Conservation (phyloP, 768 basidiomycete genomes). For the Kockovaella imperatae region DNA sequence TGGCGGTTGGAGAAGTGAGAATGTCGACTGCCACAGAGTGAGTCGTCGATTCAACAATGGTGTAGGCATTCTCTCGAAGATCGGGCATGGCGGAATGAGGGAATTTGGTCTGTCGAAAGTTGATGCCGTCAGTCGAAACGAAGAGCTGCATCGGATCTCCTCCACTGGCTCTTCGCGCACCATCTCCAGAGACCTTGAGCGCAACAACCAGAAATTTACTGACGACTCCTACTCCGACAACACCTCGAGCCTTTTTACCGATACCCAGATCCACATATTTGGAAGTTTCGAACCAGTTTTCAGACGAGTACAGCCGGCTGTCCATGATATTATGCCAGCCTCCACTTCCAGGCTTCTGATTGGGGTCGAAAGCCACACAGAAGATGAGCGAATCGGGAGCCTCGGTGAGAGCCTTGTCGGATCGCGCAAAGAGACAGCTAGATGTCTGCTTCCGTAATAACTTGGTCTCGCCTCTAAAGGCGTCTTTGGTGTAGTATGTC, state of each 20-base stretch:
- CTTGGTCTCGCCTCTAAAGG: slow-evolving; percentile 58
- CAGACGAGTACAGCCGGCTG: slow-evolving; percentile 65
- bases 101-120: slow-evolving; percentile 84
- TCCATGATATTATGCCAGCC: slow-evolving; percentile 52
- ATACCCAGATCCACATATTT: slow-evolving; percentile 74
- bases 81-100: slow-evolving; percentile 55
- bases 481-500: slow-evolving; percentile 84
- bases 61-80: slow-evolving; percentile 56
- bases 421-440: slow-evolving; percentile 82
- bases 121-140: slow-evolving; percentile 71
- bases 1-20: slow-evolving; percentile 53
- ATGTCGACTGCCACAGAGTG: slow-evolving; percentile 95
- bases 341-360: slow-evolving; percentile 26
- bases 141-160: slow-evolving; percentile 54
- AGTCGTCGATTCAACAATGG: slow-evolving; percentile 85
- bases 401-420: slow-evolving; percentile 69
- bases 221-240: slow-evolving; percentile 88
- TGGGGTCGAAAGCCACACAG: slow-evolving; percentile 77
- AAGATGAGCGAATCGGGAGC: slow-evolving; percentile 70
- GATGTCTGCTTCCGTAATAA: slow-evolving; percentile 63
- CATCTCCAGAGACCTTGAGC: slow-evolving; percentile 59
- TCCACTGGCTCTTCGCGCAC: slow-evolving; percentile 12
- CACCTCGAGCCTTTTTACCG: slow-evolving; percentile 74
- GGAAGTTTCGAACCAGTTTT: slow-evolving; percentile 69
- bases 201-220: slow-evolving; percentile 89